A percentile compares a stretch with the other conserved stretches of the same genome.
These are phyloP conservation scores for Gynochthodes officinalis DNA, from an alignment of 257 asterid species.

Conservation along the genomic window DNA sequence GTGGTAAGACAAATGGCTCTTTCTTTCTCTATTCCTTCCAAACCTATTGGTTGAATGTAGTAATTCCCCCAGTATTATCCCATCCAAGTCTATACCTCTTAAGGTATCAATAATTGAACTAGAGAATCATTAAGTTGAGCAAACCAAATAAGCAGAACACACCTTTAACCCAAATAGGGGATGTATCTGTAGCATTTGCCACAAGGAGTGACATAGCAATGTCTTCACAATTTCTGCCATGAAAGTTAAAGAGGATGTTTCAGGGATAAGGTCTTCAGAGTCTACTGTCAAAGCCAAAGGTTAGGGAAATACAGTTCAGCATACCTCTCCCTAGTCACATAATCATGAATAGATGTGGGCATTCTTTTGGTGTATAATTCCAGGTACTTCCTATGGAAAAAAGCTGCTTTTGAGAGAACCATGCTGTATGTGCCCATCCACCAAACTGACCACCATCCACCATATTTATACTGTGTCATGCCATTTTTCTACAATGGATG, in stretches of 20 bases:
- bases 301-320: not conserved
- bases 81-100: not conserved
- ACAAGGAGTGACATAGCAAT: slow-evolving; percentile 63
- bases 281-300: not conserved
- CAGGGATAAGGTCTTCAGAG: not conserved
- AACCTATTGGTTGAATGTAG: not conserved
- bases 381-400: slow-evolving; percentile 53
- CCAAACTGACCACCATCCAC: slow-evolving; percentile 85
- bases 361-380: slow-evolving; percentile 46
- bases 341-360: slow-evolving; percentile 54
- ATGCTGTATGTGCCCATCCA: slow-evolving; percentile 64
- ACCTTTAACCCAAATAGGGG: slow-evolving; percentile 68
- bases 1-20: not conserved
- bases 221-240: slow-evolving; percentile 55
- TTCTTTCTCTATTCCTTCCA: not conserved
- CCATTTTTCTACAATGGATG: slow-evolving; percentile 34
- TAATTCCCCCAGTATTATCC: not conserved
- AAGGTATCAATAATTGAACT: not conserved
- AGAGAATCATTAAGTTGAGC: too few species aligned
- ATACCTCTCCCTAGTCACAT: slow-evolving; percentile 49
- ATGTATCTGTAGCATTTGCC: slow-evolving; percentile 49
- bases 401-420: slow-evolving; percentile 70
- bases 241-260: not conserved
- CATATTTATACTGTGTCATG: slow-evolving; percentile 30
- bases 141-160: not conserved